These are phyloP conservation scores for Pichia inconspicua DNA, from an alignment of 1,139 yeast genomes.

Conservation along the genomic window DNA sequence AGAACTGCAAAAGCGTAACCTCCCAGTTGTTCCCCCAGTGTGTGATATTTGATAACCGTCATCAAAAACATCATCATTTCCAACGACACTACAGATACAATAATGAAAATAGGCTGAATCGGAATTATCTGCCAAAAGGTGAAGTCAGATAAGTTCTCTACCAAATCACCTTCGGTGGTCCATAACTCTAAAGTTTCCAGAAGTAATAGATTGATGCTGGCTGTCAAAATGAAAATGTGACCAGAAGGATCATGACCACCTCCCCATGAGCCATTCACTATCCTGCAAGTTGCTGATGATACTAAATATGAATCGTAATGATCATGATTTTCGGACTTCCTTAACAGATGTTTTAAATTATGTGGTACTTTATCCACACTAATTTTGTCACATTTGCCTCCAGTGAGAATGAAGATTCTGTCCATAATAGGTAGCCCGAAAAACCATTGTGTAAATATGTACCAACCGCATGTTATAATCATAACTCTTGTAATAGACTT, in stretches of 20 bases:
- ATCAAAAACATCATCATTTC: conserved; percentile 88
- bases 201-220: conserved; percentile 62
- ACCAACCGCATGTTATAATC: conserved; percentile 70
- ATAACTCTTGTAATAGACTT: conserved; percentile 34
- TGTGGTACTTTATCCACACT: conserved; percentile 10
- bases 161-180: conserved; percentile 6
- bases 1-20: conserved; percentile 51
- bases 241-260: conserved; percentile 98
- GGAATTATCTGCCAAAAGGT: conserved; percentile 16
- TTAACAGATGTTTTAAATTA: conserved; percentile 8
- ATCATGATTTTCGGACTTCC: not conserved
- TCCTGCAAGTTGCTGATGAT: conserved; percentile 41
- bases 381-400: conserved; percentile 61
- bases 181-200: conserved; percentile 43
- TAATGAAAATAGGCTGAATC: conserved; percentile 37
- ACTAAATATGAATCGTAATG: conserved; percentile 15
- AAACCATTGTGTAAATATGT: conserved; percentile 80
- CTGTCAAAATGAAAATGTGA: conserved; percentile 73
- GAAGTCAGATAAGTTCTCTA: not conserved
- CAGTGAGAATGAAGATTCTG: conserved; percentile 65
- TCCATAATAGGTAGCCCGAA: conserved; percentile 90
- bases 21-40: conserved; percentile 60
- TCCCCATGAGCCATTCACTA: conserved; percentile 62
- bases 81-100: conserved; percentile 39
- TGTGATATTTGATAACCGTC: conserved; percentile 82